A percentile compares a stretch with the other conserved stretches of the same genome.
These are phyloP conservation scores for Laburnicola sp. DNA, from an alignment of 2,329 filamentous ascomycete genomes.

Conservation along the genomic window DNA sequence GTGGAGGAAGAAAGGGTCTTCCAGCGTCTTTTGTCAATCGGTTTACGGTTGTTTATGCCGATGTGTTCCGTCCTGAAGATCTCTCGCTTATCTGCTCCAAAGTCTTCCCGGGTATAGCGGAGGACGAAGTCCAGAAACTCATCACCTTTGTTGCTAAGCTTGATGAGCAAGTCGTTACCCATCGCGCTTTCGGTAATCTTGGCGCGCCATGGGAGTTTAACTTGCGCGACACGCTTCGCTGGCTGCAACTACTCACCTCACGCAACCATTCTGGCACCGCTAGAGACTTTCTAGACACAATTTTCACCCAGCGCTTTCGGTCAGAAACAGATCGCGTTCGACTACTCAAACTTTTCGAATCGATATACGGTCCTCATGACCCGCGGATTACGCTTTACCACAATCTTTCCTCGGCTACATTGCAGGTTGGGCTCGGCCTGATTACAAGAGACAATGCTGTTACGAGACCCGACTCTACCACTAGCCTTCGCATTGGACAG, in stretches of 20 bases:
- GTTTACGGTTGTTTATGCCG: constrained; percentile 96
- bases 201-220: constrained; percentile 95
- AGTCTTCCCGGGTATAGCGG: constrained; percentile 68
- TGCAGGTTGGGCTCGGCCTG: constrained; percentile 80
- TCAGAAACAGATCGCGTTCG: constrained; percentile 66
- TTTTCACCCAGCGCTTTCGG: constrained; percentile 88
- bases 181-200: constrained; percentile 56
- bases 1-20: constrained; percentile 90
- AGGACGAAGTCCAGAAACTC: constrained; percentile 64
- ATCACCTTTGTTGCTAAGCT: constrained; percentile 82
- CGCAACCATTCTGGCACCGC: constrained; percentile 60
- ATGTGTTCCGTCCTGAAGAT: constrained; percentile 81
- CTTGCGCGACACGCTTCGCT: constrained; percentile 83
- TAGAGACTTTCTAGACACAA: constrained; percentile 76
- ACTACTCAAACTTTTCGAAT: constrained; percentile 67
- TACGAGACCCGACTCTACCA: constrained; percentile 30
- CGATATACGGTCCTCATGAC: constrained; percentile 60
- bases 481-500: constrained; percentile 49
- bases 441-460: constrained; percentile 60
- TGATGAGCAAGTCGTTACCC: constrained; percentile 68
- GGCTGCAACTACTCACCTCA: constrained; percentile 73
- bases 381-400: constrained; percentile 61
- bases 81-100: constrained; percentile 78
- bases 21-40: constrained; percentile 97
- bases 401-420: constrained; percentile 64